Conservation (phyloP, 2,329 filamentous ascomycete genomes). For the Neofusicoccum sp. region DNA sequence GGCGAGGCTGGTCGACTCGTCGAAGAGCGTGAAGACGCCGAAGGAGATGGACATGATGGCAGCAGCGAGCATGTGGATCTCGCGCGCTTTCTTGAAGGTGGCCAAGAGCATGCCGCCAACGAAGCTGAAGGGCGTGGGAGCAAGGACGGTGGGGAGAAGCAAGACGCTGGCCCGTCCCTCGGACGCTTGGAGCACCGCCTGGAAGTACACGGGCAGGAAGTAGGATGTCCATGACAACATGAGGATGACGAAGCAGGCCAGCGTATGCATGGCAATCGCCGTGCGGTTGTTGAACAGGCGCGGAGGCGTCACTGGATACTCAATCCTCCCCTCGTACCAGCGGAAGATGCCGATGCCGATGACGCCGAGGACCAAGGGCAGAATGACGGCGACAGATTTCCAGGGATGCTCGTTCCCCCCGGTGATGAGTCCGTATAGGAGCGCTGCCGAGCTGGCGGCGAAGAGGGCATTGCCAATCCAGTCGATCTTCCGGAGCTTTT, state of each 20-base stretch:
- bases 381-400: too few species aligned
- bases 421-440: too few species aligned
- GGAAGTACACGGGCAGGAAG: conserved; percentile 49
- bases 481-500: too few species aligned
- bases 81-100: too few species aligned
- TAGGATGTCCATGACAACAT: conserved; percentile 39
- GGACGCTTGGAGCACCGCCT: conserved; percentile 37
- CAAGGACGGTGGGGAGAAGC: conserved; percentile 32
- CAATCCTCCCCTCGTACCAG: too few species aligned
- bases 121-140: conserved; percentile 26
- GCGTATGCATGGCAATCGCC: conserved; percentile 42
- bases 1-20: conserved; percentile 14
- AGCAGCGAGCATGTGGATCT: conserved; percentile 27
- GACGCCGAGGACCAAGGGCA: too few species aligned
- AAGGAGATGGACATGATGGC: conserved; percentile 20
- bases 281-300: too few species aligned
- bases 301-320: too few species aligned
- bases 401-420: too few species aligned
- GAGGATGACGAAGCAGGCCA: conserved; percentile 39
- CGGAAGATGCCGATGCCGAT: too few species aligned
- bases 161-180: conserved; percentile 36
- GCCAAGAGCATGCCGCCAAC: conserved; percentile 31
- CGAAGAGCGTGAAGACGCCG: conserved; percentile 24
- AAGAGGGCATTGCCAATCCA: too few species aligned
- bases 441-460: too few species aligned